Conservation (phyloP, 805 yeast species). For the Candida coquimbonensis region DNA sequence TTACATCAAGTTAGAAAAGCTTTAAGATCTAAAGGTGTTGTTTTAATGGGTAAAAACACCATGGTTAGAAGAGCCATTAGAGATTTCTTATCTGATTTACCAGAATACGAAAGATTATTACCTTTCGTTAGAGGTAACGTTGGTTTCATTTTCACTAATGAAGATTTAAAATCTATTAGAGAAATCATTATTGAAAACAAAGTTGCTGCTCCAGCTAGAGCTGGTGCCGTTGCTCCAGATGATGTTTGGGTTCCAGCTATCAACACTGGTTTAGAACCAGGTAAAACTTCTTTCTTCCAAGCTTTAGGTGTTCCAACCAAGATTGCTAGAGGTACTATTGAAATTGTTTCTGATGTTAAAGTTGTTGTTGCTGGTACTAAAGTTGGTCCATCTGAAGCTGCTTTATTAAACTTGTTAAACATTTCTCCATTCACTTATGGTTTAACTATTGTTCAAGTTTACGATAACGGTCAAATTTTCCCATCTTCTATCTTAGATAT, state of each 20-base stretch:
- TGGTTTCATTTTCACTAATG: conserved; percentile 99
- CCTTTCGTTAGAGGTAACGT: conserved; percentile 97
- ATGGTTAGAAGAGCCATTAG: conserved; percentile 99
- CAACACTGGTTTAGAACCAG: conserved; percentile 99
- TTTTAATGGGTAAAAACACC: conserved; percentile 99
- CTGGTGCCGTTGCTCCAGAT: conserved; percentile 98
- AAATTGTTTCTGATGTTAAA: conserved; percentile 94
- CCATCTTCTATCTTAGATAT: conserved; percentile 94
- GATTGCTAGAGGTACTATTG: conserved; percentile 99
- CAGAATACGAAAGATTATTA: conserved; percentile 91
- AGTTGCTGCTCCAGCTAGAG: conserved; percentile 99
- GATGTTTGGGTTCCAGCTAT: conserved; percentile 98
- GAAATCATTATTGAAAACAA: conserved; percentile 83
- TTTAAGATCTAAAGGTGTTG: conserved; percentile 90
- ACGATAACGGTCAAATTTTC: conserved; percentile 98
- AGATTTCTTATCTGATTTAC: conserved; percentile 87
- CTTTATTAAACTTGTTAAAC: conserved; percentile 98
- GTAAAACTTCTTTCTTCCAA: conserved; percentile 99
- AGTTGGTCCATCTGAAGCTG: conserved; percentile 99
- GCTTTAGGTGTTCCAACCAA: conserved; percentile 99
- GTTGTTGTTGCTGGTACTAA: conserved; percentile 79
- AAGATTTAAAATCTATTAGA: conserved; percentile 87
- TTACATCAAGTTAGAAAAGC: conserved; percentile 99
- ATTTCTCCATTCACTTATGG: conserved; percentile 99
- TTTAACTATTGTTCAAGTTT: conserved; percentile 93